These are phyloP conservation scores for Alternaria consortialis DNA, from an alignment of 2,329 filamentous ascomycete species.

Conservation along the genomic window DNA sequence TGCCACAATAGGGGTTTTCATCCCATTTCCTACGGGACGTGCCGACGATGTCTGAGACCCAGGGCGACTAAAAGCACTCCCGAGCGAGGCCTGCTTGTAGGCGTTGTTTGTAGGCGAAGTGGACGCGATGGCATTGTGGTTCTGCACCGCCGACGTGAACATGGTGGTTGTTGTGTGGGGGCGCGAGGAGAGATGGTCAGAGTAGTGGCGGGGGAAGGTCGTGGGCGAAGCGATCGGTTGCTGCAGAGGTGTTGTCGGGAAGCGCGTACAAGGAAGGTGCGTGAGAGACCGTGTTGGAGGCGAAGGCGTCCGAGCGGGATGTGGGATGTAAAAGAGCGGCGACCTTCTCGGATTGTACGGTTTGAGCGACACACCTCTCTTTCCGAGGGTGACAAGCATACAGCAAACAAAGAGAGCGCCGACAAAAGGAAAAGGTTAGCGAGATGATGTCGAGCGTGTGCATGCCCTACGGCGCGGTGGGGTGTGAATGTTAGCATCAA, in stretches of 20 bases:
- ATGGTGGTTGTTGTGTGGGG: constrained; percentile 38
- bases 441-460: constrained; percentile 30
- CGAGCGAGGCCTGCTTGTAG: constrained; percentile 42
- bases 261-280: constrained; percentile 22
- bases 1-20: constrained; percentile 32
- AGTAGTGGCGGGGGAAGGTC: constrained; percentile 17
- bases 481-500: constrained; percentile 19
- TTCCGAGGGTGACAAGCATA: constrained; percentile 47
- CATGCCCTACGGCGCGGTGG: constrained; percentile 32
- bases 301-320: constrained; percentile 28
- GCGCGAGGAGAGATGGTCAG: constrained; percentile 28
- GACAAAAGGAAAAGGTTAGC: constrained; percentile 37
- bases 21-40: constrained; percentile 47
- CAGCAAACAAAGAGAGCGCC: constrained; percentile 44
- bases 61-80: constrained; percentile 53
- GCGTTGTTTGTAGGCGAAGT: constrained; percentile 34
- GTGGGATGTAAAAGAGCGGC: constrained; percentile 26
- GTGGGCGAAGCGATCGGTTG: background rate
- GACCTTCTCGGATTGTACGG: constrained; percentile 37
- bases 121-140: constrained; percentile 46
- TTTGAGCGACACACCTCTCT: constrained; percentile 47
- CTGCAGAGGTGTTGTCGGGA: constrained; percentile 20
- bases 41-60: constrained; percentile 40
- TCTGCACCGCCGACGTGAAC: constrained; percentile 54
- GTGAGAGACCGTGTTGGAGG: constrained; percentile 21